phyloP scores from a whole-genome alignment of 1,284 basidiomycete genomes.

The Volvariella surrecta region DNA sequence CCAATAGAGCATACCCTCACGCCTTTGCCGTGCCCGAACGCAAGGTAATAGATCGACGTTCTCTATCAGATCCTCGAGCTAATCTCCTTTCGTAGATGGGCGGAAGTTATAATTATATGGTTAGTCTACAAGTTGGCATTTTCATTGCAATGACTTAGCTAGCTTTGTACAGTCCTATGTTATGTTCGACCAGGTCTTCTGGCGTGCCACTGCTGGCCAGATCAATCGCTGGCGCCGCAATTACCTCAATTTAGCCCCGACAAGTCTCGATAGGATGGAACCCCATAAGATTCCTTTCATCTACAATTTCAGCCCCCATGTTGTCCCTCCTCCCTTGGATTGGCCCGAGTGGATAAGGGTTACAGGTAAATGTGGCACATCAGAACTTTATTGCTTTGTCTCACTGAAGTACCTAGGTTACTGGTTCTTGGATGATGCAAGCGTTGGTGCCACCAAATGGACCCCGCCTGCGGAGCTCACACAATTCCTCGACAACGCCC shows the following conservation, averaged over 20 bases:
- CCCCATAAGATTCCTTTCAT: slow-evolving; percentile 96
- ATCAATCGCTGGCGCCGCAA: slow-evolving; percentile 92
- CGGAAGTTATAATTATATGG: slow-evolving; percentile 97
- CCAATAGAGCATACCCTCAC: slow-evolving; percentile 83
- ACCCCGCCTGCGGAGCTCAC: slow-evolving; percentile 73
- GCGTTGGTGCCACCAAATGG: slow-evolving; percentile 85
- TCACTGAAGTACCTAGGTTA: slow-evolving; percentile 49
- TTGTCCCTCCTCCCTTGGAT: slow-evolving; percentile 87
- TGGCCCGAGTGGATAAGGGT: slow-evolving; percentile 99
- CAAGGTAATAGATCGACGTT: slow-evolving; percentile 37
- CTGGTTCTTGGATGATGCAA: slow-evolving; percentile 91
- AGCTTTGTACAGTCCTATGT: slow-evolving; percentile 58
- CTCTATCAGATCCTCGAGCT: slow-evolving; percentile 12
- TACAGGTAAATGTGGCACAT: slow-evolving; percentile 51
- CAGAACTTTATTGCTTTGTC: background rate
- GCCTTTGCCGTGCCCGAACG: slow-evolving; percentile 95
- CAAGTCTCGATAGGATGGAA: slow-evolving; percentile 89
- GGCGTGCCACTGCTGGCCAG: slow-evolving; percentile 89
- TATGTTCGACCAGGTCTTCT: slow-evolving; percentile 97
- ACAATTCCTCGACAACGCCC: slow-evolving; percentile 76
- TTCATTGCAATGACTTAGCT: slow-evolving; percentile 6
- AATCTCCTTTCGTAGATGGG: slow-evolving; percentile 60
- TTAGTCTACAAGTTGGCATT: slow-evolving; percentile 21
- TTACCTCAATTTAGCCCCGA: slow-evolving; percentile 68
- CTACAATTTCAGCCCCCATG: slow-evolving; percentile 90